Evolutionary conservation across 768 basidiomycete genomes (phyloP), one percentile per base, ranked within the genome.

Genomic region (Rhizopogon vinicolor): DNA sequence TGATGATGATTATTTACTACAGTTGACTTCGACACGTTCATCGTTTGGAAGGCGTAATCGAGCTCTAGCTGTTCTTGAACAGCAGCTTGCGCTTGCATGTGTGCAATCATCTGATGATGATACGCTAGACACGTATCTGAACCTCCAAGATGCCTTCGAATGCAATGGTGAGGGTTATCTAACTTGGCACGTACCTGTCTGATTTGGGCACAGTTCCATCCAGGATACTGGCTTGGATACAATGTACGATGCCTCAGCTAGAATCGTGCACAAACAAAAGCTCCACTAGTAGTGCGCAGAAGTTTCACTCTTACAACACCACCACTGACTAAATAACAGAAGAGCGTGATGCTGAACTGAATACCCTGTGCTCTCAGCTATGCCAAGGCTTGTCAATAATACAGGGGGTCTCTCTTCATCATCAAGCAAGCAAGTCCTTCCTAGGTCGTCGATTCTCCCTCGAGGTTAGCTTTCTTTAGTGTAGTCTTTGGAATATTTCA

Each of bases 61-160:
- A 10, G 86, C 89, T 1, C 70, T 93, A 41, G 71, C 77, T 44
- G 67, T 68, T 0, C 66, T 91, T 42, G 87, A 86, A 62, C 75
- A 72, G 60, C 76, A 79, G 31, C 70, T 85, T 31, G 86, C 82
- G 3, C 52, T 68, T 52, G 77, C 78, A n/a, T 76, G 78, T 54
- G 73, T 79, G 41, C 62, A 71, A 25, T 65, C 74, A n/a, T 69
- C 75, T 22, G 64, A 76, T 16, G 69, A 74, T 16, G 75, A 75
- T 29, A 76, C 77, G 8, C 74, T 83, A 59, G 74, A 76, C 39
- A 68, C 72, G 44, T 89, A 91, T 68, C 65, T 85, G 18, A 76
- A 80, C 9, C 71, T 91, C 41, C 91, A 93, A 65, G 82, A 88
- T 60, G 83, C 83, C 1, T 92, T 93, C 60, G 87, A 93, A 67